These are phyloP conservation scores for Moniliophthora roreri DNA, from an alignment of 1,284 basidiomycete genomes.

Conservation along the genomic window DNA sequence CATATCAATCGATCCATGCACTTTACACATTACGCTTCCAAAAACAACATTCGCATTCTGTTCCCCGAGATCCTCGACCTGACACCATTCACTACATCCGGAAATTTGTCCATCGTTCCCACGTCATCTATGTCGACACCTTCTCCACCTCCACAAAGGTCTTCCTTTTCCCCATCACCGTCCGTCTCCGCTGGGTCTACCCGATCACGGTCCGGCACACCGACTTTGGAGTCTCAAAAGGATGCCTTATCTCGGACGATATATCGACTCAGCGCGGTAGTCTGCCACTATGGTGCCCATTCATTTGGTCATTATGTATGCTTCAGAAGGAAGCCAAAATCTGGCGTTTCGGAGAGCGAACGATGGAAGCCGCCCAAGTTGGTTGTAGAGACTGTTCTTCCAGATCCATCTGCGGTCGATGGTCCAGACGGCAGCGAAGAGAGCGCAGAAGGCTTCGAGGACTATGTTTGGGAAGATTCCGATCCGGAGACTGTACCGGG, in stretches of 20 bases:
- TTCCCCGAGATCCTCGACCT: slow-evolving; percentile 89
- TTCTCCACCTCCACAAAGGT: slow-evolving; percentile 40
- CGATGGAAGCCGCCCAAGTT: slow-evolving; percentile 11
- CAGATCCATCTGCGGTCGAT: slow-evolving; percentile 22
- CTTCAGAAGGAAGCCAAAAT: slow-evolving; percentile 77
- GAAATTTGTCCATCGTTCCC: slow-evolving; percentile 67
- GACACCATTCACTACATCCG: slow-evolving; percentile 79
- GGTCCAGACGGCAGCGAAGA: slow-evolving; percentile 10
- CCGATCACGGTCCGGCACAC: slow-evolving; percentile 38
- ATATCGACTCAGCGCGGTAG: slow-evolving; percentile 80
- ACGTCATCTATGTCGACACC: slow-evolving; percentile 66
- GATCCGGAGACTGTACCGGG: slow-evolving; percentile 23
- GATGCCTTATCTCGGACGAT: slow-evolving; percentile 51
- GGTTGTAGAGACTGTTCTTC: neutral
- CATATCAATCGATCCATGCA: slow-evolving; percentile 88
- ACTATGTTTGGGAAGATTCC: slow-evolving; percentile 34
- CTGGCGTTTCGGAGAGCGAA: slow-evolving; percentile 23
- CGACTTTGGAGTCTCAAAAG: slow-evolving; percentile 50
- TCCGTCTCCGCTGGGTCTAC: neutral
- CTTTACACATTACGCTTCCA: slow-evolving; percentile 72
- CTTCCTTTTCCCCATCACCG: neutral
- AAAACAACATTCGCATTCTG: slow-evolving; percentile 77
- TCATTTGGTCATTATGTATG: slow-evolving; percentile 91
- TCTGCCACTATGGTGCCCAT: slow-evolving; percentile 89
- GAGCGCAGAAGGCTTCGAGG: slow-evolving; percentile 14